Conservation (phyloP, 208 protist species). For the Leishmania tarentolae region DNA sequence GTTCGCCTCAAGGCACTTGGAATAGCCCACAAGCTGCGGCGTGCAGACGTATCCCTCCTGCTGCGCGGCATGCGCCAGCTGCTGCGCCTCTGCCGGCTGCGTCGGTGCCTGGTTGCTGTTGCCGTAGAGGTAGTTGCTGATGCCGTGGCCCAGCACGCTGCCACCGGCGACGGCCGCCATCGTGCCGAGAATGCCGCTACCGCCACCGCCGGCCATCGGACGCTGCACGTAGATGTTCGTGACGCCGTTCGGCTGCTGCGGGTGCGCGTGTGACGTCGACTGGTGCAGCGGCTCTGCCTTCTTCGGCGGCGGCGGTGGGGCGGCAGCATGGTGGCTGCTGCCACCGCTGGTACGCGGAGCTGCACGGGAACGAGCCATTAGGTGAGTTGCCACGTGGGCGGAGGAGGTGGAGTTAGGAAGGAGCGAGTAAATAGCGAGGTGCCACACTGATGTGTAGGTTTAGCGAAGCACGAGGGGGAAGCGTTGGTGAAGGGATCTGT, state of each 20-base stretch:
- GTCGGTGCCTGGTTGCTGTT: constrained; percentile 62
- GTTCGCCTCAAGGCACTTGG: constrained; percentile 86
- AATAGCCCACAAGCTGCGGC: constrained; percentile 73
- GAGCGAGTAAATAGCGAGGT: not conserved
- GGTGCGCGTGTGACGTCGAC: constrained; percentile 20
- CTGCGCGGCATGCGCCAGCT: constrained; percentile 64
- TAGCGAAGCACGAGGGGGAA: not conserved
- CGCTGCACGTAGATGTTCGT: constrained; percentile 85
- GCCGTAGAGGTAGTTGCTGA: constrained; percentile 88
- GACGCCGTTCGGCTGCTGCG: constrained; percentile 47
- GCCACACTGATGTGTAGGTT: not conserved
- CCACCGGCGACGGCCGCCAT: constrained; percentile 84
- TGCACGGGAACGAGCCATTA: constrained; percentile 72
- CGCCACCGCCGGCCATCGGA: constrained; percentile 40
- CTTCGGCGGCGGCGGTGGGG: constrained; percentile 27
- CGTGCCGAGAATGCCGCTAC: constrained; percentile 78
- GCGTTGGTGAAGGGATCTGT: not conserved
- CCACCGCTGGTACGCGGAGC: constrained; percentile 30
- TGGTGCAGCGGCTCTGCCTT: constrained; percentile 24
- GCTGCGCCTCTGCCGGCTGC: constrained; percentile 83
- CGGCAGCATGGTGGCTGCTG: constrained; percentile 17
- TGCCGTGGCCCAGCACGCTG: constrained; percentile 84
- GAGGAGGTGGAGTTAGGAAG: not conserved
- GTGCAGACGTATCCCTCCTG: constrained; percentile 67
- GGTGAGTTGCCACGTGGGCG: not conserved